Conservation (phyloP, 352 stramenopile genomes). For the Phytophthora vignae region DNA sequence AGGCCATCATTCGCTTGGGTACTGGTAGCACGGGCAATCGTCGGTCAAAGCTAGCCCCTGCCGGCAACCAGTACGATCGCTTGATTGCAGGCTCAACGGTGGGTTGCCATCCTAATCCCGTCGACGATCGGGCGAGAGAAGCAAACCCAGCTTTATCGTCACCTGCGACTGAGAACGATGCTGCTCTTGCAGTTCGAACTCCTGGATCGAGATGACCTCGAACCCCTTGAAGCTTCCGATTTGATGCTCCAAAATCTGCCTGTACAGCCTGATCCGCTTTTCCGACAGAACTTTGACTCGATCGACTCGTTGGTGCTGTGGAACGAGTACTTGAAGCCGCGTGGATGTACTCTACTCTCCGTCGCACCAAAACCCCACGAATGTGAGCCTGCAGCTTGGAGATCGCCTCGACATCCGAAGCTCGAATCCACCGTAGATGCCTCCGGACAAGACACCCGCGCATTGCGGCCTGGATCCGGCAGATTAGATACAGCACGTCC, state of each 20-base stretch:
- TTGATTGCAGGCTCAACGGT: constrained; percentile 45
- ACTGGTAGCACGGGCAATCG: constrained; percentile 51
- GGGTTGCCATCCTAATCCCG: constrained; percentile 28
- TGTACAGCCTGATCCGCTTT: constrained; percentile 10
- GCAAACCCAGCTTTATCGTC: constrained; percentile 7
- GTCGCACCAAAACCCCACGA: constrained; percentile 44
- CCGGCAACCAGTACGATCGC: constrained; percentile 77
- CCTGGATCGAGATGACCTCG: background rate
- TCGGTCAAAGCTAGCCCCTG: constrained; percentile 54
- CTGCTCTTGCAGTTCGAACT: constrained; percentile 11
- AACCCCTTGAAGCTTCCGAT: constrained; percentile 2
- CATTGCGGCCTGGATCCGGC: constrained; percentile 78
- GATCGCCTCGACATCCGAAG: constrained; percentile 55
- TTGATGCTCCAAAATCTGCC: constrained; percentile 2
- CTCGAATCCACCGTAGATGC: constrained; percentile 56
- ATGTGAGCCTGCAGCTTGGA: constrained; percentile 57
- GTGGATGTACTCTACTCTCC: constrained; percentile 12
- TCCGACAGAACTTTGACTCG: background rate
- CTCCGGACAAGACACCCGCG: constrained; percentile 71
- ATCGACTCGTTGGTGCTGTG: constrained; percentile 1
- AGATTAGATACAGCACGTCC: constrained; percentile 82
- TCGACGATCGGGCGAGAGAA: constrained; percentile 27
- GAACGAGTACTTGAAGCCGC: background rate
- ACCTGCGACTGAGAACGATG: constrained; percentile 17
- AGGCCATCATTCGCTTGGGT: constrained; percentile 33